Conservation (phyloP, 2,329 filamentous ascomycete genomes). For the Cladophialophora psammophila region DNA sequence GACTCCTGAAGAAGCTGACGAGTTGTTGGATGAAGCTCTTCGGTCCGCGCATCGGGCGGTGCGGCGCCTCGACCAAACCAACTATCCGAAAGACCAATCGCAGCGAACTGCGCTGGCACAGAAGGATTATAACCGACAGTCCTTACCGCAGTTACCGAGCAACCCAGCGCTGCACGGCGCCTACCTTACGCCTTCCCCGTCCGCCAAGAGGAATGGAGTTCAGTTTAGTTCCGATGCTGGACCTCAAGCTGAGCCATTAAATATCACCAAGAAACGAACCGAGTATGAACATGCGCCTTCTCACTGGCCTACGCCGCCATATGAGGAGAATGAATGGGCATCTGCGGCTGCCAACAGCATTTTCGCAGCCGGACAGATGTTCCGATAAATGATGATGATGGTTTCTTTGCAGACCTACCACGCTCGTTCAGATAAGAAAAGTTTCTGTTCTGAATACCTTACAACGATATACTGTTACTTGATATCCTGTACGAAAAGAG, state of each 20-base stretch:
- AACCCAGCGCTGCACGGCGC: conserved; percentile 45
- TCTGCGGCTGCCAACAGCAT: conserved; percentile 82
- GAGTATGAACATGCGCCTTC: conserved; percentile 61
- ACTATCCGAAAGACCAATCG: conserved; percentile 52
- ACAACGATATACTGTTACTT: conserved; percentile 33
- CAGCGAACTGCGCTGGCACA: conserved; percentile 47
- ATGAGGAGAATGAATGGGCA: conserved; percentile 93
- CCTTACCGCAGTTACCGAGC: conserved; percentile 45
- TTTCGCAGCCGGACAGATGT: conserved; percentile 68
- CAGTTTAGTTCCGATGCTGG: conserved; percentile 69
- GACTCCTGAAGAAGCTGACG: conserved; percentile 94
- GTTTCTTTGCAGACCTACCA: conserved; percentile 9
- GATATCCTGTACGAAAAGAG: conserved; percentile 41
- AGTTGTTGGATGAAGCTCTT: conserved; percentile 88
- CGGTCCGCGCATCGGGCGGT: conserved; percentile 78
- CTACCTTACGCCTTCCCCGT: conserved; percentile 78
- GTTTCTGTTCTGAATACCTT: conserved; percentile 28
- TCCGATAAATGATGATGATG: conserved; percentile 30
- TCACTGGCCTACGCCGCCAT: conserved; percentile 95
- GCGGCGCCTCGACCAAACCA: conserved; percentile 67
- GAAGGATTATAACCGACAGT: conserved; percentile 41
- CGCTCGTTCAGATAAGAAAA: conserved; percentile 30
- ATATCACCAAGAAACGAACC: conserved; percentile 67
- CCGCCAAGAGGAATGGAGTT: conserved; percentile 80
- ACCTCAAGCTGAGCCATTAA: conserved; percentile 69